Conservation (phyloP, 371 early-diverging fungal genomes). For the Apophysomyces variabilis region DNA sequence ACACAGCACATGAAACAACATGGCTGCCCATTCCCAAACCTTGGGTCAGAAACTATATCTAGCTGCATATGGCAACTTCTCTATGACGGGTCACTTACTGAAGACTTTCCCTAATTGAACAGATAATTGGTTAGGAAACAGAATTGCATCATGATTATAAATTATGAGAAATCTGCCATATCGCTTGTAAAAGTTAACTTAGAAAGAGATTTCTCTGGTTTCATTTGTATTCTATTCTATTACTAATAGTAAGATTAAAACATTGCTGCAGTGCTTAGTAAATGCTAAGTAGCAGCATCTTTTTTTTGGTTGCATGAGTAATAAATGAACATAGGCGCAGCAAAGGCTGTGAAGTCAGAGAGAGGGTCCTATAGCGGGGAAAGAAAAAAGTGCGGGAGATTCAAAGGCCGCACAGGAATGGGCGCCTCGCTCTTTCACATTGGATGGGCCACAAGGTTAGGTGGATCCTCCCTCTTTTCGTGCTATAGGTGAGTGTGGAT, state of each 20-base stretch:
- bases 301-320: neutral
- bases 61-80: neutral
- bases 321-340: no score
- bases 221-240: no score
- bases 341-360: neutral
- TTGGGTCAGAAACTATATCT: neutral
- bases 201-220: no score
- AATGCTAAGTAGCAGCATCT: no score
- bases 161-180: no score
- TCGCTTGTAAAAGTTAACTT: no score
- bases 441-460: neutral
- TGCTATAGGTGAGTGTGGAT: conserved; percentile 7
- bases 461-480: conserved; percentile 7
- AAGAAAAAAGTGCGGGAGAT: conserved; percentile 2
- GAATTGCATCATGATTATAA: no score
- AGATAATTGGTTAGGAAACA: no score
- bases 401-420: neutral
- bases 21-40: neutral
- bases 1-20: conserved; percentile 2
- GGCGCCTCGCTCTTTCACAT: neutral
- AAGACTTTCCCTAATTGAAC: no score
- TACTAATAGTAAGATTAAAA: no score
- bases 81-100: no score
- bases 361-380: neutral
- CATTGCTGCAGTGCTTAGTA: no score